phyloP scores from a whole-genome alignment of 2,329 filamentous ascomycete genomes.

The Microsporum canis region DNA sequence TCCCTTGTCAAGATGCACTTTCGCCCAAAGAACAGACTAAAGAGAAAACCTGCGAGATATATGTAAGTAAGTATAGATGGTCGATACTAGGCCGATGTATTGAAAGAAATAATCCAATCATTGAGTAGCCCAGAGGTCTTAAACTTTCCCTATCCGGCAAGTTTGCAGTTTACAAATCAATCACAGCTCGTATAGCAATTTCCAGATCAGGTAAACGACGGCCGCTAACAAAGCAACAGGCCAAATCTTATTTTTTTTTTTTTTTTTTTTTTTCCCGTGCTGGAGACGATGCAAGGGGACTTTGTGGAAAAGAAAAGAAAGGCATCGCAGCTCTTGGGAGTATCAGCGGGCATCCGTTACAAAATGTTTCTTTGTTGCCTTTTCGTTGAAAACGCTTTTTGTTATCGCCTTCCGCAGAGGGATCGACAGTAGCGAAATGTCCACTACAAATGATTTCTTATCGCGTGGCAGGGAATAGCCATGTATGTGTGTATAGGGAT shows the following conservation, averaged over 20 bases:
- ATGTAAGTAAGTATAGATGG: neutral
- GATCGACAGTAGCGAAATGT: neutral
- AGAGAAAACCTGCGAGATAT: neutral
- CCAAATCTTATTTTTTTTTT: neutral
- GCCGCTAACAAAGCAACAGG: neutral
- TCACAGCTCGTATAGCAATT: constrained; percentile 3
- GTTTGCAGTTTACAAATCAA: constrained; percentile 1
- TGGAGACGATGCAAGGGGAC: neutral
- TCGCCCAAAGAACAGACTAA: neutral
- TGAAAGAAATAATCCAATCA: neutral
- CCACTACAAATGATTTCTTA: neutral
- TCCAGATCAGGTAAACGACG: neutral
- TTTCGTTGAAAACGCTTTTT: neutral
- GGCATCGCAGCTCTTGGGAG: neutral
- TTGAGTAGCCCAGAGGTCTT: neutral
- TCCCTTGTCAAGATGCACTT: neutral
- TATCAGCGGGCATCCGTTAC: neutral
- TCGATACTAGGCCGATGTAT: neutral
- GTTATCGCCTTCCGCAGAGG: neutral
- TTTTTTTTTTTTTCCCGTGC: neutral
- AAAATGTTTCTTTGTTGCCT: neutral
- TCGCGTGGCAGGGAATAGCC: neutral
- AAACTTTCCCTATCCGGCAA: neutral
- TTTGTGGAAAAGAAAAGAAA: neutral
- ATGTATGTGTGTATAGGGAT: neutral